Evolutionary conservation across 257 asterid genomes (phyloP), one percentile per base, ranked within the genome.

Genomic region (Nicotiana otophora): DNA sequence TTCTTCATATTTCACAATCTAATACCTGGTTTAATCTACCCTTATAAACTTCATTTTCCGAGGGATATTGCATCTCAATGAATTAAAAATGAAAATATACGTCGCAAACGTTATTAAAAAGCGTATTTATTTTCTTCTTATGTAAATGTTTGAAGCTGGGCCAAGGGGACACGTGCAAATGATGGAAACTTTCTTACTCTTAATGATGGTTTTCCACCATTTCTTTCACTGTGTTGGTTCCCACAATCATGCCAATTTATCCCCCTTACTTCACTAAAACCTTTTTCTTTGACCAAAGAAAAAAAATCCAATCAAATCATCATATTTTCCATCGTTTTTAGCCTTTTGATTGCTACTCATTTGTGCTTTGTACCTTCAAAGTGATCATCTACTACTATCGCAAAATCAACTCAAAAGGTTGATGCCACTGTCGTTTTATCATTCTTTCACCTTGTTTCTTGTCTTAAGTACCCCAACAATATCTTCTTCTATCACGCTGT

Each of bases 141-240:
- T 58, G 28, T 58, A 19, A 58, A 20, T 17, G 28, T 34, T 68
- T 17, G 10, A 36, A 33, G 66, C 70, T 65, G 90, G 89, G 36
- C 89, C 87, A 80, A 30, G 5, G 92, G n/a, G 93, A 87, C 91
- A 91, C 91, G 95, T 90, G 94, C 84, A 81, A 83, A 89, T 85
- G 91, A 87, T 87, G 75, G 65, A 79, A 85, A 81, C 78, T 86
- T 80, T 66, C 80, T 81, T 62, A 26, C 42, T 4, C 12, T 75
- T 82, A 87, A 90, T 90, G 93, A 91, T 92, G 89, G 86, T 54
- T 70, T 90, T 81, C 92, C 97, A 93, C 94, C 94, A 94, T 86
- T 91, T 90, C 81, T 83, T 88, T 94, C 95, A 92, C 94, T 87
- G 86, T 88, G 89, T 90, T 91, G 95, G 93, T 31, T 72, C 93